Evolutionary conservation across 176 grass and related monocot species (phyloP).

Genomic region (Carex kokanica): DNA sequence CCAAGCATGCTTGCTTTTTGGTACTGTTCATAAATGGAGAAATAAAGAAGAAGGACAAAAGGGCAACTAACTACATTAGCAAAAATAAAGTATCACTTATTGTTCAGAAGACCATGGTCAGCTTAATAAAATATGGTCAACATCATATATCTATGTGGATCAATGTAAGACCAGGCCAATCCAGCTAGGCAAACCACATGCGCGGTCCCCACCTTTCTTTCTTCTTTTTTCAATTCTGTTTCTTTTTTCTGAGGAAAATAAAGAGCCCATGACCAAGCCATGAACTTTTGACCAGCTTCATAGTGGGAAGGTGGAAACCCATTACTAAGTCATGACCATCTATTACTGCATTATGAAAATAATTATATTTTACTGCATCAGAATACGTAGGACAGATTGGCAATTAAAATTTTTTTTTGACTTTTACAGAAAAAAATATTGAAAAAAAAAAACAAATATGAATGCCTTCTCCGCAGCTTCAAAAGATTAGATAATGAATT

Average conservation of each 20-base stretch:
- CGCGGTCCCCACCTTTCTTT: not conserved
- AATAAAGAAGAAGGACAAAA: not conserved
- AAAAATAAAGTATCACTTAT: constrained; percentile 3
- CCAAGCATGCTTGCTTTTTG: not conserved
- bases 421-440: not conserved
- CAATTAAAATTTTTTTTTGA: not conserved
- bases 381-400: not conserved
- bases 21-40: not conserved
- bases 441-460: not conserved
- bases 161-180: constrained; percentile 4
- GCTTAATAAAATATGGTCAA: constrained; percentile 17
- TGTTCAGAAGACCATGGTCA: constrained; percentile 7
- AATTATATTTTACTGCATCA: constrained; percentile 13
- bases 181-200: constrained; percentile 25
- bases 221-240: not conserved
- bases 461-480: not conserved
- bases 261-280: not conserved
- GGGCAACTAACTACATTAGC: not conserved
- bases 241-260: constrained; percentile 5
- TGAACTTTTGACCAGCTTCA: constrained; percentile 27
- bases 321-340: constrained; percentile 22
- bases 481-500: constrained; percentile 4
- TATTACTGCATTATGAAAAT: constrained; percentile 7
- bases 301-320: constrained; percentile 28
- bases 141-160: constrained; percentile 17